phyloP scores from a whole-genome alignment of 1,284 basidiomycete species.

The Macrocystidia cucumis region DNA sequence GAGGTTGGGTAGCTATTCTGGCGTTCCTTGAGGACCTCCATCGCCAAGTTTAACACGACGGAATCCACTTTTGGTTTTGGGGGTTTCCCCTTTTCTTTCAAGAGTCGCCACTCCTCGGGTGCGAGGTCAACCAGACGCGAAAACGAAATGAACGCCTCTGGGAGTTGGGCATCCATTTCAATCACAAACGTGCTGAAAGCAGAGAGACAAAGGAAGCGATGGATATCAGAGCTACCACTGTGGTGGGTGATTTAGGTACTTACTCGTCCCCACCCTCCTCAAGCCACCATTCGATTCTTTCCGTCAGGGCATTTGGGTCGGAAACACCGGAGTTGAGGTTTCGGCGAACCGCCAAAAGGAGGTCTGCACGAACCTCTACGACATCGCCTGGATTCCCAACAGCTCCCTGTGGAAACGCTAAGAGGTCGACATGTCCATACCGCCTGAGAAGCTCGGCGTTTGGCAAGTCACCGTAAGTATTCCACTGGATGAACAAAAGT shows the following conservation, averaged over 20 bases:
- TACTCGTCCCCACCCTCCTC: constrained; percentile 89
- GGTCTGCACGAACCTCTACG: constrained; percentile 78
- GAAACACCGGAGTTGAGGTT: constrained; percentile 12
- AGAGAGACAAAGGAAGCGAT: constrained; percentile 7
- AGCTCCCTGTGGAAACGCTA: constrained; percentile 41
- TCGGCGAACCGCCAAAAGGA: constrained; percentile 44
- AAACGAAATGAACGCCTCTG: constrained; percentile 65
- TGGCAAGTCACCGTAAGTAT: constrained; percentile 93
- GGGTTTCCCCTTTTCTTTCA: constrained; percentile 62
- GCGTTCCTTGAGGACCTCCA: constrained; percentile 41
- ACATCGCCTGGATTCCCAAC: constrained; percentile 82
- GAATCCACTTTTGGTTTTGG: constrained; percentile 68
- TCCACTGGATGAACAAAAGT: constrained; percentile 51
- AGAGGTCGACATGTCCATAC: constrained; percentile 89
- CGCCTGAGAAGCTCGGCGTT: constrained; percentile 92
- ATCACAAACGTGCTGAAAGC: constrained; percentile 65
- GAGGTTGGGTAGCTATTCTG: constrained; percentile 50
- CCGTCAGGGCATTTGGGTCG: constrained; percentile 29
- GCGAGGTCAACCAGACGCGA: constrained; percentile 61
- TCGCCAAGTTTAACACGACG: constrained; percentile 35
- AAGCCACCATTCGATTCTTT: constrained; percentile 86
- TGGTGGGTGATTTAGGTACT: constrained; percentile 21
- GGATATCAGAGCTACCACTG: constrained; percentile 6
- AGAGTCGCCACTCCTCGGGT: constrained; percentile 56
- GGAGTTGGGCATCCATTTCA: constrained; percentile 47